Evolutionary conservation across 2,329 filamentous ascomycete species (phyloP).

Genomic region (Aureobasidium sp.): DNA sequence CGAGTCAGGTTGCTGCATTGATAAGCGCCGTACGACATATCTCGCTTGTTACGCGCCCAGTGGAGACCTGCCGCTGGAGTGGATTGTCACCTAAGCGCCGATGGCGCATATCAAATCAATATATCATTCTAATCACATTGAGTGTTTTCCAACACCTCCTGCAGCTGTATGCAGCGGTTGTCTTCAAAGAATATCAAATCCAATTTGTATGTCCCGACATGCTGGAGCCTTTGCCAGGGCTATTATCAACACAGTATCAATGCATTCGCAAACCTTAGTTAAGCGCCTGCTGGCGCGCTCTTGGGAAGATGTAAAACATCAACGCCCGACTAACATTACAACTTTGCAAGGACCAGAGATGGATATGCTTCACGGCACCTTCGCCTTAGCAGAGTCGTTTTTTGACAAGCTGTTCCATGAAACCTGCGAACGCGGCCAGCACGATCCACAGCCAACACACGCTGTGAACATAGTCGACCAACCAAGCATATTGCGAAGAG

Average conservation of each 20-base stretch:
- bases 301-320: neutral
- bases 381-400: neutral
- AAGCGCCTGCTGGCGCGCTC: neutral
- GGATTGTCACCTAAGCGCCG: neutral
- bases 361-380: neutral
- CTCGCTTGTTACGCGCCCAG: neutral
- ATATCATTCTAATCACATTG: too few species aligned
- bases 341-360: neutral
- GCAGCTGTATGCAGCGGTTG: too few species aligned
- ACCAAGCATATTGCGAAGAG: slow-evolving; percentile 3
- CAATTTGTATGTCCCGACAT: neutral
- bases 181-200: neutral
- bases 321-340: neutral
- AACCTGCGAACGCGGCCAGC: neutral
- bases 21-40: neutral
- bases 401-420: neutral
- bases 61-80: too few species aligned
- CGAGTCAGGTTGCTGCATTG: neutral
- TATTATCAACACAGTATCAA: neutral
- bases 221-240: neutral
- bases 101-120: neutral
- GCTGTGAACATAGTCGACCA: neutral
- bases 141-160: too few species aligned
- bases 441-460: neutral
- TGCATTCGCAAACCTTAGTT: neutral